These are phyloP conservation scores for Thermothielavioides terrestris DNA, from an alignment of 495 filamentous ascomycete species.

Conservation along the genomic window DNA sequence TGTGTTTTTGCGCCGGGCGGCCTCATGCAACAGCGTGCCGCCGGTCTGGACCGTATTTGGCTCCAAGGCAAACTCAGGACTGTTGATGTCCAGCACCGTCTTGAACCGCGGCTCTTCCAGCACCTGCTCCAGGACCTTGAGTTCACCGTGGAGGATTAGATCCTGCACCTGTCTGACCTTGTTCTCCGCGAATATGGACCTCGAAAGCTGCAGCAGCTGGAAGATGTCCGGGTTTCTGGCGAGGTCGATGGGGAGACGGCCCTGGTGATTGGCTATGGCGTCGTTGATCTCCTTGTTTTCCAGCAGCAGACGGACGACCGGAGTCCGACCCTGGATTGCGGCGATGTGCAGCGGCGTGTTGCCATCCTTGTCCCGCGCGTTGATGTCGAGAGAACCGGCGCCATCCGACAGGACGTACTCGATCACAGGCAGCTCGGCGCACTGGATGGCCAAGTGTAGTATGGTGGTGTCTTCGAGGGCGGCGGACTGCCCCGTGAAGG, in stretches of 20 bases:
- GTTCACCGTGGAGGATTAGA: conserved; percentile 61
- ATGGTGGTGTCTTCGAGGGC: conserved; percentile 73
- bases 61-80: conserved; percentile 77
- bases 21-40: conserved; percentile 88
- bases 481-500: conserved; percentile 38
- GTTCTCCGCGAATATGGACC: conserved; percentile 80
- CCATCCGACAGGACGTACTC: conserved; percentile 81
- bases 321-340: conserved; percentile 65
- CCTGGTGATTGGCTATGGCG: conserved; percentile 78
- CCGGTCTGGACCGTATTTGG: conserved; percentile 62
- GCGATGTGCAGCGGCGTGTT: conserved; percentile 91
- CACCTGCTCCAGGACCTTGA: conserved; percentile 66
- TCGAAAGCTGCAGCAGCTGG: conserved; percentile 84
- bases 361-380: conserved; percentile 82
- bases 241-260: conserved; percentile 79
- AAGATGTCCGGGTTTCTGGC: conserved; percentile 89
- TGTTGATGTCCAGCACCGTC: conserved; percentile 81
- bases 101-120: conserved; percentile 78
- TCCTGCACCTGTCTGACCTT: conserved; percentile 76
- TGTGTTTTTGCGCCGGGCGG: conserved; percentile 75
- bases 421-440: conserved; percentile 89
- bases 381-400: conserved; percentile 63
- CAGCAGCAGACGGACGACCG: conserved; percentile 72
- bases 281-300: conserved; percentile 78
- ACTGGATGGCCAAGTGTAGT: conserved; percentile 92